Conservation (phyloP, 768 basidiomycete species). For the Naematelia encephala region DNA sequence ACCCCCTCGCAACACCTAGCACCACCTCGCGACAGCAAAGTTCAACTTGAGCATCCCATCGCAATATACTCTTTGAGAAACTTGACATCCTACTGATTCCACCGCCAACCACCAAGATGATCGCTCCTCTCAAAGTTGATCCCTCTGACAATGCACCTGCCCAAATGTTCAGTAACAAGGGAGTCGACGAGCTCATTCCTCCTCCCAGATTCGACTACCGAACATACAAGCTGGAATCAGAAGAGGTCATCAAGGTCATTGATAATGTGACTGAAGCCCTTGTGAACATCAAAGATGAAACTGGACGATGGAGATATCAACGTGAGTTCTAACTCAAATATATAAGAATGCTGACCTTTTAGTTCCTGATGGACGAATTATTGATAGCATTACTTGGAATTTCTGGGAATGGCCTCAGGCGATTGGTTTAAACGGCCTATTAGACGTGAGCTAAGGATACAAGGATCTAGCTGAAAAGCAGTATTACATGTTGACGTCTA, state of each 20-base stretch:
- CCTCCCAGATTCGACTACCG: slow-evolving; percentile 20
- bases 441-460: slow-evolving; percentile 17
- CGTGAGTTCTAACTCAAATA: slow-evolving; percentile 9
- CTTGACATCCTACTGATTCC: no score
- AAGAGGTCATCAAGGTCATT: slow-evolving; percentile 13
- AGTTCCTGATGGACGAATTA: slow-evolving; percentile 13
- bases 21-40: no score
- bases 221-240: slow-evolving; percentile 18
- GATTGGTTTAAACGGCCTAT: slow-evolving; percentile 27
- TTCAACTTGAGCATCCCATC: no score
- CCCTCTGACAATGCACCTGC: slow-evolving; percentile 1
- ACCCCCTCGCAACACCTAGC: no score
- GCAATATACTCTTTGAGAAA: no score
- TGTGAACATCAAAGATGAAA: slow-evolving; percentile 22
- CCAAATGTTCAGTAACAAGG: slow-evolving; percentile 6
- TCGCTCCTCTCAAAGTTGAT: neutral
- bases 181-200: slow-evolving; percentile 9
- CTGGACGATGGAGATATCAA: slow-evolving; percentile 15
- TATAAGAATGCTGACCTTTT: neutral
- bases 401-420: slow-evolving; percentile 37
- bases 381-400: slow-evolving; percentile 20
- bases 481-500: slow-evolving; percentile 54
- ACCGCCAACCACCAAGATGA: neutral
- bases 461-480: slow-evolving; percentile 26
- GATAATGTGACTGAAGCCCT: slow-evolving; percentile 10